These are phyloP conservation scores for Nothomitra cinnamomea DNA, from an alignment of 2,329 filamentous ascomycete species.

Conservation along the genomic window DNA sequence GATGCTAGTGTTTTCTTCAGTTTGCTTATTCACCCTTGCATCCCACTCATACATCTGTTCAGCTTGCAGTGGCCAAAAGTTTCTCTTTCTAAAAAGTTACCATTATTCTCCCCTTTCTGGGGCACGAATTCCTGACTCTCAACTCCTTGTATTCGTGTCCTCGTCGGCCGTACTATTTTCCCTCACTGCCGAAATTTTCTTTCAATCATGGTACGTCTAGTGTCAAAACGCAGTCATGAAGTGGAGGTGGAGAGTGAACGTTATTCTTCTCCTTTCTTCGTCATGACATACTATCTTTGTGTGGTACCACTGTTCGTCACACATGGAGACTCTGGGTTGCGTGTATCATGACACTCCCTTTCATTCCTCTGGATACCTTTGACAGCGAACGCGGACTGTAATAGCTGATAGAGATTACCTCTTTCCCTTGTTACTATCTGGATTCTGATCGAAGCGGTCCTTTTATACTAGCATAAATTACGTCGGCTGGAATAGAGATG, in stretches of 20 bases:
- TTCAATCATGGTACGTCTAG: background rate
- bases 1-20: background rate
- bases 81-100: conserved; percentile 7
- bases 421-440: background rate
- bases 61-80: background rate
- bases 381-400: background rate
- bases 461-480: background rate
- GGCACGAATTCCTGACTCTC: conserved; percentile 5
- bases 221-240: background rate
- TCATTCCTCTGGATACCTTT: background rate
- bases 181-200: background rate
- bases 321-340: background rate
- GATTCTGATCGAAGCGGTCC: background rate
- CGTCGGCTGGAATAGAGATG: background rate
- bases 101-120: conserved; percentile 4
- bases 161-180: background rate
- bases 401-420: background rate
- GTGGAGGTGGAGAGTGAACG: background rate
- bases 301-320: background rate
- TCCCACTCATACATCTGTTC: background rate
- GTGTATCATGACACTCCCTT: background rate
- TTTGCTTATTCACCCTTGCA: no score
- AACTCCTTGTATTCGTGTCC: background rate
- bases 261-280: background rate
- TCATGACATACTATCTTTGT: background rate